phyloP scores from a whole-genome alignment of 129 eudicot species.

The Flaveria ramosissima region DNA sequence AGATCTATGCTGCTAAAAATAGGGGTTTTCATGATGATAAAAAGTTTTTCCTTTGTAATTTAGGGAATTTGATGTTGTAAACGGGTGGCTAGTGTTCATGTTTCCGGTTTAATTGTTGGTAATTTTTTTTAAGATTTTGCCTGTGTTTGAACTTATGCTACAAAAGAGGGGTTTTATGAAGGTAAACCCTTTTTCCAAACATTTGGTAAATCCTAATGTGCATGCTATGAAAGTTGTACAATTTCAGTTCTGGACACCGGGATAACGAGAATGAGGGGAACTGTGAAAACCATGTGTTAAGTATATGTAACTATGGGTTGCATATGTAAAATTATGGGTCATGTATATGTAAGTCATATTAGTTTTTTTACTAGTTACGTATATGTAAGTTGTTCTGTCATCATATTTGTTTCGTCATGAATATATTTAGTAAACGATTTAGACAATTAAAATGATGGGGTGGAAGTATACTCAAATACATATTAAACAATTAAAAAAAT shows the following conservation, averaged over 20 bases:
- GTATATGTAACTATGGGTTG: no score
- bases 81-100: neutral
- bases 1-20: constrained; percentile 4
- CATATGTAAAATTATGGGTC: no score
- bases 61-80: neutral
- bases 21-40: neutral
- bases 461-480: no score
- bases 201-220: neutral
- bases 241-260: neutral
- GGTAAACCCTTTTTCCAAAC: neutral
- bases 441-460: no score
- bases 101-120: neutral
- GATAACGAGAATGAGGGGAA: neutral
- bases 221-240: neutral
- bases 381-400: no score
- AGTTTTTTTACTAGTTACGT: no score
- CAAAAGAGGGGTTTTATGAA: neutral
- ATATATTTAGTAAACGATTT: no score
- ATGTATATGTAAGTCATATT: no score
- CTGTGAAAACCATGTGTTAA: no score
- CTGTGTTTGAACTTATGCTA: no score
- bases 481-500: no score
- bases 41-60: neutral
- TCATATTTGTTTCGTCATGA: no score
- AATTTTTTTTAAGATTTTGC: neutral